A percentile compares a stretch with the other conserved stretches of the same genome.
phyloP scores from a whole-genome alignment of 768 basidiomycete genomes.

The Exidia glandulosa region DNA sequence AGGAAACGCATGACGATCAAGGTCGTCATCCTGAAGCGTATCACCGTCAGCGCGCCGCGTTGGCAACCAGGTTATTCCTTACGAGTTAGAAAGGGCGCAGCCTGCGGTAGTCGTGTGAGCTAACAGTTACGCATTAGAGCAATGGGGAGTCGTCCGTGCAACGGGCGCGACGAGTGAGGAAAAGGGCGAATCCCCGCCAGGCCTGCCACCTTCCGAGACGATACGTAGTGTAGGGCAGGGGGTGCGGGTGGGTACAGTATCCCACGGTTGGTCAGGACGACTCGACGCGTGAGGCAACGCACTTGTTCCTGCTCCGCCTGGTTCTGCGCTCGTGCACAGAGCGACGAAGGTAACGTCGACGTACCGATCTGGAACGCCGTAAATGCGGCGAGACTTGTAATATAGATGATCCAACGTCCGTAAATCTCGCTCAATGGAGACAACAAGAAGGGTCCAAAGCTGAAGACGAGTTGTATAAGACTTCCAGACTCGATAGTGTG shows the following conservation, averaged over 20 bases:
- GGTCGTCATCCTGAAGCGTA: constrained; percentile 2
- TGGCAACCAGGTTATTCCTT: neutral
- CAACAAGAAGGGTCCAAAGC: constrained; percentile 1
- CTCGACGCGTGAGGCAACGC: too few relatives aligned
- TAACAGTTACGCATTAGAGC: neutral
- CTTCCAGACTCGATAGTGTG: neutral
- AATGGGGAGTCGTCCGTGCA: too few relatives aligned
- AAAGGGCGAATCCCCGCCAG: too few relatives aligned
- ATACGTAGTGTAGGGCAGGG: too few relatives aligned
- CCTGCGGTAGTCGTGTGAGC: neutral
- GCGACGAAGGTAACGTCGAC: neutral
- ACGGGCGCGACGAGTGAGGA: too few relatives aligned
- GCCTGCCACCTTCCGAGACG: too few relatives aligned
- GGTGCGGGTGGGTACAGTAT: too few relatives aligned
- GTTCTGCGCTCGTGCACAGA: too few relatives aligned
- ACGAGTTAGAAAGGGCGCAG: constrained; percentile 2
- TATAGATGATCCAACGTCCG: constrained; percentile 1
- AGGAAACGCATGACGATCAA: constrained; percentile 1
- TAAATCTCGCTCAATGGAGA: constrained; percentile 1
- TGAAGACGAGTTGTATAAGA: neutral
- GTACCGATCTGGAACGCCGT: neutral
- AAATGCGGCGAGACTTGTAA: neutral
- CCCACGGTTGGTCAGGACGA: too few relatives aligned
- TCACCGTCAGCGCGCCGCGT: too few relatives aligned
- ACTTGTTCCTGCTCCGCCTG: too few relatives aligned